Base-by-base conservation (phyloP, 352 stramenopile genomes). In the Phytophthora rubi region DNA sequence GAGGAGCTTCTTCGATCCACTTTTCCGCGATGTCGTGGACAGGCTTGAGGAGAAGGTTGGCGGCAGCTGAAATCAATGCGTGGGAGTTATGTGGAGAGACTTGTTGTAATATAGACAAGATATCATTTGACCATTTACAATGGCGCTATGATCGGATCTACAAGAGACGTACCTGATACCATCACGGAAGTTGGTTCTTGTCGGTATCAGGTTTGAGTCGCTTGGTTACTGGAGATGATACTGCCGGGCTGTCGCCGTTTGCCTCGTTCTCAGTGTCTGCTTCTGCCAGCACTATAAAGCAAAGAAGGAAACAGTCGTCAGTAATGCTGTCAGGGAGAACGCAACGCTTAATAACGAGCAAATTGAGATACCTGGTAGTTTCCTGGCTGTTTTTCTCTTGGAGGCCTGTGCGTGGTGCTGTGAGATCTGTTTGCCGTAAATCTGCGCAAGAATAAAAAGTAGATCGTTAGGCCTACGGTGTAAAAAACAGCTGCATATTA, bases 1-100 rank as follows among this genome's bases (percentile, higher is more conserved):
- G 82, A 68, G 64, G 12, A 63, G 32, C 12, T 90, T 92, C 71
- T 87, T 90, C 54, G 67, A 83, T 26, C 65, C 74, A 16, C 63
- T 89, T 1, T 82, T 92, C 33, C 54, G 55, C 13, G 26, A 70
- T 2, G 63, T 65, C 10, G 6, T 76, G 13, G 35, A 68, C 5
- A 32, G 45, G 4, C 58, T 72, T 6, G 68, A 75, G 32, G 48
- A 48, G 26, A 57, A 62, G 6, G 3, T 59, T 59, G 28, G 33
- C 1, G 23, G 23, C 7, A 48, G 42, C 42, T 48, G 21, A 16
- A 28, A n/a, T 12, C 44, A 23, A 12, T 6, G 44, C 44, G n/a
- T 26, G 16, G 16, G 44, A 51, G 18, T 48, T 48, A 13, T 21
- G 32, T 23, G 16, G 7, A 51, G 3, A 61, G 26, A 26, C 4